phyloP scores from a whole-genome alignment of 129 eudicot species.

The Flaveria sonorensis region DNA sequence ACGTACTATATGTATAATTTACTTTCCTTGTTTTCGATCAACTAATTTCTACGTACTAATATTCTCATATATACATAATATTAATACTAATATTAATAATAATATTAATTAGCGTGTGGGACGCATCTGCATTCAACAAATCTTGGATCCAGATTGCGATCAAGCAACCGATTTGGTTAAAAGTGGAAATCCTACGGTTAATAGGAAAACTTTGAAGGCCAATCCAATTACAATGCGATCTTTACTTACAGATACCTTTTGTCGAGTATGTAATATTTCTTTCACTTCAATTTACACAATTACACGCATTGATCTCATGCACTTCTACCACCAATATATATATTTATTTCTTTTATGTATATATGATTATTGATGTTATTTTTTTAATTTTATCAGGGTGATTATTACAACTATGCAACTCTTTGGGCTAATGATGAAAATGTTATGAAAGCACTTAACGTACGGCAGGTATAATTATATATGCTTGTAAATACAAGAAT shows the following conservation, averaged over 20 bases:
- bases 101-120: slow-evolving; percentile 23
- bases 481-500: not conserved
- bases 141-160: slow-evolving; percentile 44
- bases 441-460: slow-evolving; percentile 35
- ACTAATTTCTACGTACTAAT: not conserved
- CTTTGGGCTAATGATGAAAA: slow-evolving; percentile 32
- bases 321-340: not conserved
- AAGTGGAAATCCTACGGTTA: slow-evolving; percentile 20
- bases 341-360: not conserved
- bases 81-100: not conserved
- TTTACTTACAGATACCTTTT: slow-evolving; percentile 6
- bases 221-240: slow-evolving; percentile 30
- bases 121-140: slow-evolving; percentile 32
- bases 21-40: too few relatives aligned
- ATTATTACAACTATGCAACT: slow-evolving; percentile 26
- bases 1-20: too few relatives aligned
- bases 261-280: slow-evolving; percentile 25
- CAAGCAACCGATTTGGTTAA: slow-evolving; percentile 31
- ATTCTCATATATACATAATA: too few relatives aligned
- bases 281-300: too few relatives aligned
- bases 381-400: slow-evolving; percentile 22
- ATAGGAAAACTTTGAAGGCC: not conserved
- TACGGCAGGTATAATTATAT: slow-evolving; percentile 9
- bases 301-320: too few relatives aligned
- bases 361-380: not conserved